Base-by-base conservation (phyloP, 1,284 basidiomycete species). In the Phlebopus sp. region DNA sequence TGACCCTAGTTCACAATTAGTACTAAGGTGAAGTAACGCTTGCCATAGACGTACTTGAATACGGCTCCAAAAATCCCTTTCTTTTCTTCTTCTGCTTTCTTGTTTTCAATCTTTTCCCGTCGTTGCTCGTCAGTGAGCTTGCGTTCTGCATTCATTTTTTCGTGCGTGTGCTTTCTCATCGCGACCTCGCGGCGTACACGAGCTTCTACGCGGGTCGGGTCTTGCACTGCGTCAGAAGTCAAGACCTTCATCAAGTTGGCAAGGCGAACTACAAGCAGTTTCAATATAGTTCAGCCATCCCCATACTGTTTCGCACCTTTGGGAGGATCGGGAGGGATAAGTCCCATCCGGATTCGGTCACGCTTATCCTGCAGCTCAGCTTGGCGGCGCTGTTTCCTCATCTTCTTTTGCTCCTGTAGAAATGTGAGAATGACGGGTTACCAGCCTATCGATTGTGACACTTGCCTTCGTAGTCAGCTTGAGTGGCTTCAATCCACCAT, bases 191-290 rank as follows among this genome's bases (percentile, higher is more conserved):
- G 78, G 34, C 93, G 77, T 5, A 99, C 95, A 39, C 90, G 84
- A 4, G 95, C 95, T 69, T 99, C 97, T 11, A 99, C 92, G 55
- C 95, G 89, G 2, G 97, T 99, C 1, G 97, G 92, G 65, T 99
- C 97, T 74, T 94, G 90, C 10, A 98, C 87, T 0, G 94, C 95
- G 64, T 98, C 95, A 9, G 92, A 92, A 0, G 96, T 97, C 34
- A 99, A 76, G 11, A 99, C 97, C 63, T 94, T 94, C 95, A 99
- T 98, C 63, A 99, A 72, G 69, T 99, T 99, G 37, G 90, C 84
- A 49, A 99, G 76, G 42, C 94, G 92, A 50, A 99, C 96, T 93
- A 60, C 4, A 11, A 8, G 21, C 6, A 10, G 40, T 43, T 37
- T 57, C 40, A 58, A 50, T 53, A 32, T 59, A 47, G 39, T 15